Evolutionary conservation across 306 rosid species (phyloP), one percentile per base, ranked within the genome.

Genomic region (Rosa rugosa): DNA sequence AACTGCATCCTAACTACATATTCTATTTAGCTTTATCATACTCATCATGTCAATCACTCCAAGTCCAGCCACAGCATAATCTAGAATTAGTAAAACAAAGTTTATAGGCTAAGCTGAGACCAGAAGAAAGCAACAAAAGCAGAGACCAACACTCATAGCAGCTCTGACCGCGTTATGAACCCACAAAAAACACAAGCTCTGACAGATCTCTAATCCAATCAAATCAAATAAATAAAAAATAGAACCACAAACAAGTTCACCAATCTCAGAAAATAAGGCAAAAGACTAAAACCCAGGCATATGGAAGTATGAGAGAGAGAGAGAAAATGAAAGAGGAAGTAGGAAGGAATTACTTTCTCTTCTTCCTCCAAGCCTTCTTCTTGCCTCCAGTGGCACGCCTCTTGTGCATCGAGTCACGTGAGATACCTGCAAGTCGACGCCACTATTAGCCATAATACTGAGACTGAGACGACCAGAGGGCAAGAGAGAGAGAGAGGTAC

Each of bases 351-450:
- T 84, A 84, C 87, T 84, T 84, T 74, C 87, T 46, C 87, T 84
- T 84, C 87, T 84, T 84, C 80, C 87, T 84, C 87, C 87, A 84
- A 1, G 85, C 85, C 85, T 84, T 84, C 85, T 84, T 84, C 80
- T 84, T 84, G 75, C 87, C 87, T 81, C 87, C 87, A 71, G 87
- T 84, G 54, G 85, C 87, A 71, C 87, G 87, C 51, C 87, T 67
- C 80, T 84, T 84, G 85, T 84, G 87, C 87, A 84, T 84, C 68
- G 87, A 84, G 69, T 84, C 87, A 81, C 87, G 87, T 11, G 87
- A 84, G 80, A 84, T 84, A 77, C 87, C 87, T 84, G 40, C 75
- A 68, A 25, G 62, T 23, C 75, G 11, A 76, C 13, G 49, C 50
- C 22, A 64, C 40, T 71, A 65, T 46, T 53, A 75, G 41, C 60